phyloP scores from a whole-genome alignment of 176 grass and related monocot species.

The Tillandsia fasciculata region DNA sequence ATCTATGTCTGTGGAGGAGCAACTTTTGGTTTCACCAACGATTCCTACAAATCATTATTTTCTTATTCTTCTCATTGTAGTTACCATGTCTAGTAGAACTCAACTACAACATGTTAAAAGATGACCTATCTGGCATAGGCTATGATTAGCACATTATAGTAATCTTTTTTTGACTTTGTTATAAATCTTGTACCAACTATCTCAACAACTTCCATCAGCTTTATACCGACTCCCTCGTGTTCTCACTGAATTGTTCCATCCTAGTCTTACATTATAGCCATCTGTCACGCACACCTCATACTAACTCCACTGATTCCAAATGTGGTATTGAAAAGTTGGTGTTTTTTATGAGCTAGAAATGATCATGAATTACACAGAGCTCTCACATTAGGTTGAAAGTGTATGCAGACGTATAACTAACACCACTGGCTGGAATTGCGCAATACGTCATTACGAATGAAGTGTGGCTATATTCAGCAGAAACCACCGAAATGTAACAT shows the following conservation, averaged over 20 bases:
- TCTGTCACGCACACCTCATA: conserved; percentile 2
- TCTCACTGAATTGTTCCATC: neutral
- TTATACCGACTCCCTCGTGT: conserved; percentile 1
- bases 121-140: neutral
- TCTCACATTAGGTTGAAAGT: neutral
- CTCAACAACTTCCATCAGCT: neutral
- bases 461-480: too few species aligned
- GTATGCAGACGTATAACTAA: neutral
- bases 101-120: neutral
- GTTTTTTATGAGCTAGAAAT: neutral
- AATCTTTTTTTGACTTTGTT: neutral
- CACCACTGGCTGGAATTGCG: neutral
- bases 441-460: too few species aligned
- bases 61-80: neutral
- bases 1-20: neutral
- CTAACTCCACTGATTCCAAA: neutral
- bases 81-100: neutral
- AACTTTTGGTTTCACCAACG: neutral
- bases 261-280: neutral
- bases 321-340: neutral
- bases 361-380: neutral
- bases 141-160: neutral
- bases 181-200: neutral
- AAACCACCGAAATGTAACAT: neutral
- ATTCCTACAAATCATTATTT: neutral